Conservation (phyloP, 495 filamentous ascomycete genomes). For the Poronia punctata region DNA sequence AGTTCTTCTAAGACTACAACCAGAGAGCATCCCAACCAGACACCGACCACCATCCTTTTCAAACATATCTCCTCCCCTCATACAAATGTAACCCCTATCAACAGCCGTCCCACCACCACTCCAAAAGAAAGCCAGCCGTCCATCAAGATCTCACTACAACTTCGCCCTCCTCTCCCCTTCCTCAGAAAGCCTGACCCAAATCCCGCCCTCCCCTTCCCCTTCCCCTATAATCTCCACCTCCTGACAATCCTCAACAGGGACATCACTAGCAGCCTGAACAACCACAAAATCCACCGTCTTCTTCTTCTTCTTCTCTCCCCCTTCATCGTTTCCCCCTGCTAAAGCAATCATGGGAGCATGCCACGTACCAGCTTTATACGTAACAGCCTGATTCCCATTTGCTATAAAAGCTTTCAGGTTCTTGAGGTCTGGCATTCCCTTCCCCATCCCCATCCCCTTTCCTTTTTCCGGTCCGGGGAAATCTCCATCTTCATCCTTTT, state of each 20-base stretch:
- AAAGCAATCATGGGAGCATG: constrained; percentile 95
- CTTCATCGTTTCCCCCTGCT: too few species aligned
- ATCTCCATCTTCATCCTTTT: constrained; percentile 27
- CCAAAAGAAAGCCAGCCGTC: too few species aligned
- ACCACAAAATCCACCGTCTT: constrained; percentile 74
- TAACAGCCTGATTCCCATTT: constrained; percentile 74
- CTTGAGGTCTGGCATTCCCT: constrained; percentile 66
- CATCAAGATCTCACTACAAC: too few species aligned
- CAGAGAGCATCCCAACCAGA: too few species aligned
- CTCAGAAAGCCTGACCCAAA: constrained; percentile 32
- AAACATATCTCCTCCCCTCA: too few species aligned
- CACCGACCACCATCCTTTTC: too few species aligned
- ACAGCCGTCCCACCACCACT: too few species aligned
- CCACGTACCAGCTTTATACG: constrained; percentile 89
- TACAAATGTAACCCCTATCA: too few species aligned
- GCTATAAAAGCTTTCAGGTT: constrained; percentile 73
- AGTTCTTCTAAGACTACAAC: too few species aligned
- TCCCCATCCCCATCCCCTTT: constrained; percentile 29
- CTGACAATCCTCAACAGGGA: constrained; percentile 81
- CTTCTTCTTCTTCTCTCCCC: constrained; percentile 35
- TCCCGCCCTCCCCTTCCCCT: constrained; percentile 8
- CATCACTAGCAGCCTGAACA: constrained; percentile 80
- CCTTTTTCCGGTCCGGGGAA: constrained; percentile 26
- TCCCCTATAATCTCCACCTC: constrained; percentile 49
- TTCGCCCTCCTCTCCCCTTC: constrained; percentile 16